phyloP scores from a whole-genome alignment of 352 stramenopile species.

The Thalassiosira hispida region DNA sequence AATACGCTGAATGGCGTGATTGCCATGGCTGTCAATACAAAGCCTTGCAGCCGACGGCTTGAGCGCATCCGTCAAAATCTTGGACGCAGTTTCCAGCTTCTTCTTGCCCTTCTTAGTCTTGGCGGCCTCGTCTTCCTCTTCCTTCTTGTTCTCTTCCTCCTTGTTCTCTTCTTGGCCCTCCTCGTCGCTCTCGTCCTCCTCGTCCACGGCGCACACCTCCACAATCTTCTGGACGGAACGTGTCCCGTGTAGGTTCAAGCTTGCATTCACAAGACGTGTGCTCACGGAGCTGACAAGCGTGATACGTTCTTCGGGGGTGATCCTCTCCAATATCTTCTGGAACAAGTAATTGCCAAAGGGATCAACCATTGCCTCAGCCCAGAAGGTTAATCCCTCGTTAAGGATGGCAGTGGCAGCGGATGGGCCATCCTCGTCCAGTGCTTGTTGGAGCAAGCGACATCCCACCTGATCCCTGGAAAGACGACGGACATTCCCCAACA shows the following conservation, averaged over 20 bases:
- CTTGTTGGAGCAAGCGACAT: slow-evolving; percentile 95
- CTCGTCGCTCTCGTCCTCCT: slow-evolving; percentile 54
- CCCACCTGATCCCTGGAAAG: slow-evolving; percentile 96
- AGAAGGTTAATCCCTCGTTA: slow-evolving; percentile 94
- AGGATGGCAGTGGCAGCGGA: slow-evolving; percentile 94
- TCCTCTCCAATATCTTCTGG: slow-evolving; percentile 97
- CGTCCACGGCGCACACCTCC: slow-evolving; percentile 90
- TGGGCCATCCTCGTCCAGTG: slow-evolving; percentile 93
- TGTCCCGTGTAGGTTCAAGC: slow-evolving; percentile 97
- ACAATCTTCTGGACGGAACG: slow-evolving; percentile 98
- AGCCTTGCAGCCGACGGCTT: slow-evolving; percentile 92
- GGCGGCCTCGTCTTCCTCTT: slow-evolving; percentile 5
- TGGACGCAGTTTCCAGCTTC: slow-evolving; percentile 81
- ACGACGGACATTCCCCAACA: slow-evolving; percentile 81
- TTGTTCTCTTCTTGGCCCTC: slow-evolving; percentile 31
- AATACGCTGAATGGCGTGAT: slow-evolving; percentile 97
- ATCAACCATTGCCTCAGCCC: slow-evolving; percentile 98
- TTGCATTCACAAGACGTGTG: slow-evolving; percentile 92
- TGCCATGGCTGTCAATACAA: slow-evolving; percentile 97
- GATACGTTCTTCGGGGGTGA: slow-evolving; percentile 89
- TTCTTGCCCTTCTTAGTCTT: slow-evolving; percentile 28
- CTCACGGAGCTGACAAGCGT: slow-evolving; percentile 93
- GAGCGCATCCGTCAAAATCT: slow-evolving; percentile 94
- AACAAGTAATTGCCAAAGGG: slow-evolving; percentile 99
- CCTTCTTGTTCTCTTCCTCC: slow-evolving; percentile 23